Evolutionary conservation across 345 rosid species (phyloP), one percentile per base, ranked within the genome.

Genomic region (Citrus sp.): DNA sequence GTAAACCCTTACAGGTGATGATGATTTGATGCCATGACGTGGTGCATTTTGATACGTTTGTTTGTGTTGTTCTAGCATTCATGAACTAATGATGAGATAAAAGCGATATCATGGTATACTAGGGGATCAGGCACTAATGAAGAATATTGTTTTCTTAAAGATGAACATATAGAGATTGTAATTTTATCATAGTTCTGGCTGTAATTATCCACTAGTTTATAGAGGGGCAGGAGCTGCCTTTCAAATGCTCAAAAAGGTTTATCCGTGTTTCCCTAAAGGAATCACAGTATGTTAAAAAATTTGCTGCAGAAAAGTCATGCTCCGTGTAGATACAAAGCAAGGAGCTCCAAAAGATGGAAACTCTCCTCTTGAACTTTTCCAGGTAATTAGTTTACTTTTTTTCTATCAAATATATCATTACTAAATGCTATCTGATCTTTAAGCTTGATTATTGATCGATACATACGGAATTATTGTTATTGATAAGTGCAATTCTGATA

Each of bases 241-340:
- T 30, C 46, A 72, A 40, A 77, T 27, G 12, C 58, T 42, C 28
- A 16, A 24, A 46, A 38, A 56, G 24, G 8, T 59, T 42, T 28
- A 24, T 68, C 38, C 13, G 1, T 56, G 27, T 46, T 63, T 72
- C 58, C 35, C 30, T 40, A 30, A 12, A 75, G 22, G 21, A 21
- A 46, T 51, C 46, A 28, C 24, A 30, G 27, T 62, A 27, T 40
- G 35, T 22, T 34, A 40, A 22, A 69, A 65, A 72, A 74, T 73
- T 84, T 73, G 82, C 79, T 84, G 84, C 92, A 96, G 99, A 85
- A 88, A 92, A 85, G 86, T 91, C 76, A 94, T 94, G 98, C 91
- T 96, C 58, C 92, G 89, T 34, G 98, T 96, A 28, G 97, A 96
- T 88, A 91, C 99, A 55, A 92, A 92, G 86, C 99, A 96, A 72